Conservation (phyloP, 306 rosid genomes). For the Corylus heterophylla region DNA sequence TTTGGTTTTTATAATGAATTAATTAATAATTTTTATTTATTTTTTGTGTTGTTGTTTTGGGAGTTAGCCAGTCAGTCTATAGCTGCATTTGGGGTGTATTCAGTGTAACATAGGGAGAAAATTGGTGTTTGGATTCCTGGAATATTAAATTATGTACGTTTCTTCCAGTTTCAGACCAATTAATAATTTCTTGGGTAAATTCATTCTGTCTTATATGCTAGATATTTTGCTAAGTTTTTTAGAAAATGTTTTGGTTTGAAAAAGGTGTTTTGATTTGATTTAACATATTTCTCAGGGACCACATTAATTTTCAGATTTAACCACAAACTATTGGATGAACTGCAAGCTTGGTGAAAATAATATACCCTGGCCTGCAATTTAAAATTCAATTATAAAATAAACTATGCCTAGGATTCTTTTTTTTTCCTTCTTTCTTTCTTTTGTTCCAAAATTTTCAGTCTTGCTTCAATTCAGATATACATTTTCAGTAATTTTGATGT, state of each 20-base stretch:
- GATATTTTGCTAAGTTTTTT: constrained; percentile 26
- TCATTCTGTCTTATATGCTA: constrained; percentile 30
- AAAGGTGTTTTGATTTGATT: no score
- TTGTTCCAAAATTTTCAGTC: no score
- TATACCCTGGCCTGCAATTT: neutral
- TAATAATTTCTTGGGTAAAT: constrained; percentile 28
- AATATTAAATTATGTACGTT: neutral
- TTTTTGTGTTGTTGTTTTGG: neutral
- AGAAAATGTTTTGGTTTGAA: no score
- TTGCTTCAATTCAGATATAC: no score
- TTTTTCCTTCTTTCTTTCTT: no score
- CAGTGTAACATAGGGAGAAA: neutral
- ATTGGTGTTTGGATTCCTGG: constrained; percentile 15
- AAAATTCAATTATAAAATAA: neutral
- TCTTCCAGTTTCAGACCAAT: constrained; percentile 13
- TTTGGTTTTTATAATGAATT: neutral
- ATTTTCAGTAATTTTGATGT: no score
- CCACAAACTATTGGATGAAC: neutral
- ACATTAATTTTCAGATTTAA: neutral
- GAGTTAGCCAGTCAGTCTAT: neutral
- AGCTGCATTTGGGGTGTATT: constrained; percentile 2
- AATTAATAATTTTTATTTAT: neutral
- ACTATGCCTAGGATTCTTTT: no score
- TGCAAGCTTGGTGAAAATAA: neutral
- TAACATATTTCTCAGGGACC: neutral